Evolutionary conservation across 2,329 filamentous ascomycete species (phyloP), one percentile per base, ranked within the genome.

Genomic region (Exutisphaerella laricina): DNA sequence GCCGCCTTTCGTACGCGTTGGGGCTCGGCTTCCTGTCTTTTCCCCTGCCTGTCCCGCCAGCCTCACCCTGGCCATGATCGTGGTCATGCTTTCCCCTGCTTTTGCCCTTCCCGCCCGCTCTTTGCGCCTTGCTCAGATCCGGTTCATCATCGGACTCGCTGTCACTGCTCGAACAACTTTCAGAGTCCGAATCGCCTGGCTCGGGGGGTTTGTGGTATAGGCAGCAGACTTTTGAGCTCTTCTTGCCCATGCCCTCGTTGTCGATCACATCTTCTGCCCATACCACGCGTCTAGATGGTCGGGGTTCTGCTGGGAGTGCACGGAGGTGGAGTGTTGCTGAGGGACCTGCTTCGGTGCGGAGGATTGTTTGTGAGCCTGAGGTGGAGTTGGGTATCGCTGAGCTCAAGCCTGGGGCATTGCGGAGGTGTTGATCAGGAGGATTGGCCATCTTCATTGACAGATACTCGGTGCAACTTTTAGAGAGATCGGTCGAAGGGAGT

Each of bases 141-240:
- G 67, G 65, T 48, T 70, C 74, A n/a, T 74, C 77, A 47, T 80
- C 78, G 1, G 74, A 77, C 29, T 67, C 66, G 17, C 58, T 63
- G 22, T 74, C 72, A 5, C 70, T 71, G 10, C 79, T 80, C 10
- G 72, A 76, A 0, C 72, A 78, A 3, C 77, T 79, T 38, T 83
- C 79, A 53, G 80, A 79, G 53, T 83, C 88, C 22, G 85, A 92
- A 64, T 97, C 90, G 62, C 85, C 88, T 3, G 88, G 80, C 8
- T 75, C 78, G 54, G 84, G 85, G 5, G 88, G 82, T 48, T 85
- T 85, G 70, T 96, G 90, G 69, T 96, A 98, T 66, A 98, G 98
- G 66, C 92, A 98, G 75, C 92, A 98, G n/a, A 97, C 92, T 79
- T 98, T 98, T 13, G 87, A 94, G 52, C 80, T 90, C 70, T 97